Evolutionary conservation across 2,329 filamentous ascomycete genomes (phyloP).

Genomic region (Penicillium nordicum): DNA sequence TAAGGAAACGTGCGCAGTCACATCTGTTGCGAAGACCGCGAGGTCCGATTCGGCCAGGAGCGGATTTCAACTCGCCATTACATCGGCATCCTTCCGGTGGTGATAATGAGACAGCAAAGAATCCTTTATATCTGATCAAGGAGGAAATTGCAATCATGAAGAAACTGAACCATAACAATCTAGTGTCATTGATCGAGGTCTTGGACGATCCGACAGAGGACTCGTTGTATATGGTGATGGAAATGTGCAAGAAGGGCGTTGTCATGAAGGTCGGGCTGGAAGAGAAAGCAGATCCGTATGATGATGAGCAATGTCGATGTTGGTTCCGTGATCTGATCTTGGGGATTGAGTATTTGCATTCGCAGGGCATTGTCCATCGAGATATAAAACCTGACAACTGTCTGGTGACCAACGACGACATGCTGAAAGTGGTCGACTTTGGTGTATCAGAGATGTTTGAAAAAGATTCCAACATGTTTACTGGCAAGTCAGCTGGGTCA

Average conservation of each 20-base stretch:
- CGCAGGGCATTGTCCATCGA: constrained; percentile 89
- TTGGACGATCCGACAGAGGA: constrained; percentile 94
- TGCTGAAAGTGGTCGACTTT: constrained; percentile 97
- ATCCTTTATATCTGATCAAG: constrained; percentile 80
- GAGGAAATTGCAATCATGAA: constrained; percentile 99
- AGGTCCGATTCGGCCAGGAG: constrained; percentile 51
- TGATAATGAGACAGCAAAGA: constrained; percentile 56
- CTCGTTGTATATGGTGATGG: constrained; percentile 96
- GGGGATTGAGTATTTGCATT: constrained; percentile 92
- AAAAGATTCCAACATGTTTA: constrained; percentile 81
- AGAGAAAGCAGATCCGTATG: constrained; percentile 76
- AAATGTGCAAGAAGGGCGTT: constrained; percentile 98
- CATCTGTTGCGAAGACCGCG: constrained; percentile 71
- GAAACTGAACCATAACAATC: constrained; percentile 88
- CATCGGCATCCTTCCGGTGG: constrained; percentile 57
- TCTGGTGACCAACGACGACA: constrained; percentile 80
- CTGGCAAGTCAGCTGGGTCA: constrained; percentile 87
- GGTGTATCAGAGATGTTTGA: constrained; percentile 99
- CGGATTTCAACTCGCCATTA: constrained; percentile 61
- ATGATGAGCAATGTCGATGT: constrained; percentile 73
- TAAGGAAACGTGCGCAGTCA: constrained; percentile 87
- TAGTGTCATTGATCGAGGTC: constrained; percentile 92
- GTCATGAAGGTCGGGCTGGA: constrained; percentile 94
- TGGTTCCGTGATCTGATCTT: constrained; percentile 96
- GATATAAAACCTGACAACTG: constrained; percentile 99